Base-by-base conservation (phyloP, 495 filamentous ascomycete genomes). In the Daldinia bambusicola region DNA sequence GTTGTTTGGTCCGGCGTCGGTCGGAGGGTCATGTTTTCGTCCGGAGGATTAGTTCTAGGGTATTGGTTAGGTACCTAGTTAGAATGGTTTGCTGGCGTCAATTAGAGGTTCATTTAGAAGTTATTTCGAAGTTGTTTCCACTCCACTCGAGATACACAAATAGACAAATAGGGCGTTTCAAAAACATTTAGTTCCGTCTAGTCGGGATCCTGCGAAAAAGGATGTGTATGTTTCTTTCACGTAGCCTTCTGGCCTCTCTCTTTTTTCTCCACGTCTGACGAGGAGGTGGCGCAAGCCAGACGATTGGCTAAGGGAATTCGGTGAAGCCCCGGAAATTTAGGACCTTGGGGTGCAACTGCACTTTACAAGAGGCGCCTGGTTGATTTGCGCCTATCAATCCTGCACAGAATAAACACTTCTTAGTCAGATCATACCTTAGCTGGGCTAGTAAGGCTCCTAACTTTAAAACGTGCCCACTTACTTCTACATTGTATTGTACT, bases 361-460 rank as follows among this genome's bases (percentile, higher is more conserved):
- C 12, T 53, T 12, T 31, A n/a, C 20, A 53, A 32, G 4, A 32
- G 50, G 43, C 59, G 43, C 45, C 30, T 34, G 53, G 43, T 60
- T 45, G 66, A 58, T 43, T 45, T 26, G 16, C 36, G 14, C 53
- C 60, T 63, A 56, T 69, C 55, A 69, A 59, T 69, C n/a, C 55
- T 45, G 34, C 34, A 36, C 34, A 36, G 34, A 36, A 36, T 10
- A 36, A 36, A 10, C 34, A 36, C 34, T 36, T 36, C 34, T 36
- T 36, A 36, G 34, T 36, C 34, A 36, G 34, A 36, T 36, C 2
- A 7, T n/a, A n/a, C n/a, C n/a, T n/a, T n/a, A n/a, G n/a, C n/a
- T n/a, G n/a, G n/a, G n/a, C n/a, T n/a, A n/a, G n/a, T n/a, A n/a
- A n/a, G n/a, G n/a, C n/a, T n/a, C n/a, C n/a, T n/a, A n/a, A n/a